Evolutionary conservation across 2,329 filamentous ascomycete genomes (phyloP).

Genomic region (Colletotrichum tropicale): DNA sequence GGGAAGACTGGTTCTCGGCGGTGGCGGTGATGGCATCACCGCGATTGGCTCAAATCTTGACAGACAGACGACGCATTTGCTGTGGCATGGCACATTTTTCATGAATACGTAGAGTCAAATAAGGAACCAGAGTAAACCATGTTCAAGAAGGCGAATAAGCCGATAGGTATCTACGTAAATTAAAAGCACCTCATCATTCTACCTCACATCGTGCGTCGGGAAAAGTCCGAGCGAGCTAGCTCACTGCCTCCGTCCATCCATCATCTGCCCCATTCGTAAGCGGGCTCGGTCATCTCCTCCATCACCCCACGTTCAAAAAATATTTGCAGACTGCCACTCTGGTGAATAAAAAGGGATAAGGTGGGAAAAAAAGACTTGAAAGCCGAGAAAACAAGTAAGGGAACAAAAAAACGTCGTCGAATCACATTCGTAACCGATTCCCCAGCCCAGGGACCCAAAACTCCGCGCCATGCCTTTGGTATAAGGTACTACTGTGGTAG

Average conservation of each 20-base stretch:
- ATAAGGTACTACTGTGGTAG: slow-evolving; percentile 14
- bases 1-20: background rate
- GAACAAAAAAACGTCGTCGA: background rate
- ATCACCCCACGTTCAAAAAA: background rate
- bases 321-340: background rate
- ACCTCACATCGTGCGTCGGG: background rate
- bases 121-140: background rate
- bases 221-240: background rate
- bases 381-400: background rate
- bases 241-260: background rate
- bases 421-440: slow-evolving; percentile 13
- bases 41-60: background rate
- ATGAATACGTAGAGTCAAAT: background rate
- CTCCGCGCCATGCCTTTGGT: slow-evolving; percentile 24
- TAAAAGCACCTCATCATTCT: background rate
- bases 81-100: background rate
- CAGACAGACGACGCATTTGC: background rate
- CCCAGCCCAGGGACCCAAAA: slow-evolving; percentile 6
- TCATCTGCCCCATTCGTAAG: background rate
- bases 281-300: background rate
- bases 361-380: background rate
- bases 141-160: background rate
- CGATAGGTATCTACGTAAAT: background rate
- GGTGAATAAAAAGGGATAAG: background rate
- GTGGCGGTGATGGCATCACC: background rate